Evolutionary conservation across 2,329 filamentous ascomycete genomes (phyloP), one percentile per base, ranked within the genome.

Genomic region (Venturia aucupariae): DNA sequence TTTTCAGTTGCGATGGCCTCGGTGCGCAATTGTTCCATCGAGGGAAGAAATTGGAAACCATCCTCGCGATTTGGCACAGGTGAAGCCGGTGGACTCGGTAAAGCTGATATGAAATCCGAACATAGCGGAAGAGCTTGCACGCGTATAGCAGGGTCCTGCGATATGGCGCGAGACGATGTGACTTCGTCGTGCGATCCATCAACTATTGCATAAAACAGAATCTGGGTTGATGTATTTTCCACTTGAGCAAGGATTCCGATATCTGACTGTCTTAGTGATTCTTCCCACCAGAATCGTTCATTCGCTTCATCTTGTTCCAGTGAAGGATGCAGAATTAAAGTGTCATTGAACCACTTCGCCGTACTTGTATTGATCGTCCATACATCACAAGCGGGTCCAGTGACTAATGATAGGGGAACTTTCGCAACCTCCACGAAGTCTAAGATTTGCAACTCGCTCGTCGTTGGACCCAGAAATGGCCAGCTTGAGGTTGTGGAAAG

Each of bases 141-240:
- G 64, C 69, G 70, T 22, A 76, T 32, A 39, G 5, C 11, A 4
- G 5, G 65, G 63, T 74, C 70, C 32, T 70, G 71, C 42, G 46
- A 62, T 4, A 32, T 17, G 57, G 44, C n/a, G 15, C 11, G 42
- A 13, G 70, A 69, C 2, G 72, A 74, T 0, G 73, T 74, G 0
- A 71, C 67, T 54, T 27, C 60, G 24, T 66, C 57, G 6, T 67
- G 30, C 41, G 66, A 54, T 27, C 64, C 10, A 39, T 68, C 67
- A 62, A 73, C 70, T 3, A 74, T 74, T 7, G 76, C 78, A 64
- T 79, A 80, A 66, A 81, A 76, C 4, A 81, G 70, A 0, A 81
- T 68, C 60, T 81, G 78, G 0, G 78, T 80, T 13, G 35, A 51
- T 19, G 60, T 41, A 10, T 61, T 61, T 4, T 70, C 63, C 0